Conservation (phyloP, 352 stramenopile species). For the Globisporangium acanthophoron region DNA sequence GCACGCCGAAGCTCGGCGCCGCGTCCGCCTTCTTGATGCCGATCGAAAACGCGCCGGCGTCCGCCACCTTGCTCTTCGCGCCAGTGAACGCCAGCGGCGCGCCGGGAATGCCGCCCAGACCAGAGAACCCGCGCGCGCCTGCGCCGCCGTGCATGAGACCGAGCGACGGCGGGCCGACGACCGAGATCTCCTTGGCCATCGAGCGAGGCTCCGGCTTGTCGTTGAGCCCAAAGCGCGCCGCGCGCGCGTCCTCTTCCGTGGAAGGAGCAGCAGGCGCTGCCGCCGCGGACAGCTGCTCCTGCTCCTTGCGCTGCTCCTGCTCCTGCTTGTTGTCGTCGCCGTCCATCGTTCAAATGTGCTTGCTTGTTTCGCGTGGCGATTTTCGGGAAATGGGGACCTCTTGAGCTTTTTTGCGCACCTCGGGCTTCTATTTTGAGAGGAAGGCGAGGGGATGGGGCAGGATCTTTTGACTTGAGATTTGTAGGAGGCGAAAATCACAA, state of each 20-base stretch:
- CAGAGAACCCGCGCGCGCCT: constrained; percentile 9
- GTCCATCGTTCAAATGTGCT: too few relatives aligned
- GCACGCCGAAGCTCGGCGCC: constrained; percentile 43
- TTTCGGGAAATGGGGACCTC: too few relatives aligned
- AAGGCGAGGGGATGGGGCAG: too few relatives aligned
- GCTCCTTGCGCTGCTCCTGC: background rate
- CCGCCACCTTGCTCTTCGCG: constrained; percentile 26
- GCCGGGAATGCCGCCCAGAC: constrained; percentile 20
- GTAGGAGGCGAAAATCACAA: too few relatives aligned
- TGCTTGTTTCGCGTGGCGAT: too few relatives aligned
- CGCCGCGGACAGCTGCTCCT: background rate
- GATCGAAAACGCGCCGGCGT: constrained; percentile 19
- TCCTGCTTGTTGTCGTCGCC: background rate
- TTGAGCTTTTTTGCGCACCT: too few relatives aligned
- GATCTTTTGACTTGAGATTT: too few relatives aligned
- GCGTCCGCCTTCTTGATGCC: constrained; percentile 19
- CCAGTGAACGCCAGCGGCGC: constrained; percentile 38
- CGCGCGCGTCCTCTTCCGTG: constrained; percentile 16
- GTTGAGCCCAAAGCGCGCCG: constrained; percentile 37
- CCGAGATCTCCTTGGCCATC: constrained; percentile 35
- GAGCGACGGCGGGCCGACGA: constrained; percentile 32
- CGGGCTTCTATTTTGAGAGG: too few relatives aligned
- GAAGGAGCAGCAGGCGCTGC: background rate
- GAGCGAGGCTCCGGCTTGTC: constrained; percentile 58
- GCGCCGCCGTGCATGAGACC: constrained; percentile 20